Base-by-base conservation (phyloP, 2,329 filamentous ascomycete genomes). In the Acrodontium crateriforme region DNA sequence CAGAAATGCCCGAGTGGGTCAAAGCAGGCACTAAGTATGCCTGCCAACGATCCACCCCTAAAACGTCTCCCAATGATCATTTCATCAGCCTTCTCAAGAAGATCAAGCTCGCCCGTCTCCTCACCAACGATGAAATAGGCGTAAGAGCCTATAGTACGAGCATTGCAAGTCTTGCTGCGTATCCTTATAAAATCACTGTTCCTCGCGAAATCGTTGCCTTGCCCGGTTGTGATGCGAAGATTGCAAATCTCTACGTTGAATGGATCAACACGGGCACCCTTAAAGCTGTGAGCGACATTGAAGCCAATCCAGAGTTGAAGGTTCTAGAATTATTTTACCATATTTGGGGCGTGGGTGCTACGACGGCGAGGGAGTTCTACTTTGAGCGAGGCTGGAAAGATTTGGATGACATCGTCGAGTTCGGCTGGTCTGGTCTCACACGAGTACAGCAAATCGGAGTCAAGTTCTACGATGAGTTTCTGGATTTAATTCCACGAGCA, bases 401-500 rank as follows among this genome's bases (percentile, higher is more conserved):
- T 34, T 60, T 93, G 1, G 83, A 94, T 44, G 85, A 95, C 43
- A 60, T 95, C 3, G 63, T 93, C 21, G 79, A 92, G 45, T 68
- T 74, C 43, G 84, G 80, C 8, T 95, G 87, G 87, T 50, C 62
- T 12, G 63, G 54, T 0, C 61, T 95, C 1, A 77, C 67, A 1
- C 72, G 84, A 9, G 78, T 82, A 2, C 87, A 94, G 53, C 84
- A 95, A 50, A 92, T 95, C 30, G 87, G 89, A 0, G 62, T 94
- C 24, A 95, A 95, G 50, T 94, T 75, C 55, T 93, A 91, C 50
- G 78, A 91, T 18, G 87, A 95, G 38, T 79, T 98, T 30, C 59
- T 69, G 24, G 54, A 65, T 10, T 72, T 69, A 9, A 81, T 95
- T 4, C 68, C 81, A 0, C 70, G 84, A 1, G 32, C 47, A 0